Percentiles rank a stretch among this genome's conserved stretches.
Evolutionary conservation across 140 eudicot species (phyloP).

Genomic region (Flaveria floridana): DNA sequence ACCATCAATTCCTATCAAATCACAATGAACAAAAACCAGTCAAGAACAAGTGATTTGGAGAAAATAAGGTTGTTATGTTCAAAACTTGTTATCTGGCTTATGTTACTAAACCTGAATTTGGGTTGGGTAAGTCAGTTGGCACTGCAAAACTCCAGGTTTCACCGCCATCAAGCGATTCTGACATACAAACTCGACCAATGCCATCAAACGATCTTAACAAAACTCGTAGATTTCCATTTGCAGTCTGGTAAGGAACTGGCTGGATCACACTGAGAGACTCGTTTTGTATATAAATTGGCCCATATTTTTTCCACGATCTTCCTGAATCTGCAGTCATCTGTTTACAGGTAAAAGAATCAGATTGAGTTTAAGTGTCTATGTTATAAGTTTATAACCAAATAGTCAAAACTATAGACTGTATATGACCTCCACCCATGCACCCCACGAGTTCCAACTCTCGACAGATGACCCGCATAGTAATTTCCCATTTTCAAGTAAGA

Average conservation of each 20-base stretch:
- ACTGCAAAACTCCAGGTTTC: conserved; percentile 70
- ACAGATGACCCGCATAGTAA: conserved; percentile 96
- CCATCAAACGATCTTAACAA: conserved; percentile 69
- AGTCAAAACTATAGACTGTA: neutral
- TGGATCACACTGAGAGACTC: conserved; percentile 75
- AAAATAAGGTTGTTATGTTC: conserved; percentile 1
- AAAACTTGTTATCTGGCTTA: neutral
- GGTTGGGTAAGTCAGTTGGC: conserved; percentile 75
- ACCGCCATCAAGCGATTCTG: conserved; percentile 82
- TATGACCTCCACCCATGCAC: conserved; percentile 94
- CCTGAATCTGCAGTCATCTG: conserved; percentile 89
- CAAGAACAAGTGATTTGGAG: neutral
- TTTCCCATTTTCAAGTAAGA: conserved; percentile 72
- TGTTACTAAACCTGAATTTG: conserved; percentile 68
- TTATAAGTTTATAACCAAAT: neutral
- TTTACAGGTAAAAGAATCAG: conserved; percentile 24
- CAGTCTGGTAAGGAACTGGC: conserved; percentile 82
- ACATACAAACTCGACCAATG: conserved; percentile 73
- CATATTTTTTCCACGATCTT: conserved; percentile 69
- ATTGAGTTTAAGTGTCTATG: neutral
- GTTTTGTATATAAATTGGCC: conserved; percentile 67
- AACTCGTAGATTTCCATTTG: conserved; percentile 62
- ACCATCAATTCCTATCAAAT: conserved; percentile 76
- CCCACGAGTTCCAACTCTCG: conserved; percentile 99
- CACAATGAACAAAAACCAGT: conserved; percentile 18